Base-by-base conservation (phyloP, 805 yeast species). In the Kodamaea lidongshanica region DNA sequence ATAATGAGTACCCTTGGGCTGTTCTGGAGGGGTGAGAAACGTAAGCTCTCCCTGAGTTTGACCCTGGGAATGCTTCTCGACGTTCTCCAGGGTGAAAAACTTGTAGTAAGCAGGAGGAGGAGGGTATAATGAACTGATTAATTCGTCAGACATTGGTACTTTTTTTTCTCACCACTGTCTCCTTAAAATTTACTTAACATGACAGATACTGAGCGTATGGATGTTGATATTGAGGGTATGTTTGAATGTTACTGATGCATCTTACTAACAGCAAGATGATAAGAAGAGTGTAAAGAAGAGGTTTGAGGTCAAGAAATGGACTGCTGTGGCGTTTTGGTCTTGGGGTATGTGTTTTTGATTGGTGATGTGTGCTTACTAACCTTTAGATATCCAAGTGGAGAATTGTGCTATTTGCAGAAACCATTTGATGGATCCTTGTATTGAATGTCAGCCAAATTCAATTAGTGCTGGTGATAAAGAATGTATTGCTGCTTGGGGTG, bases 301-400 rank as follows among this genome's bases (percentile, higher is more conserved):
- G 46, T 88, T 92, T 47, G 96, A 89, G 54, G 88, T 92, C 23
- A 84, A 86, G 53, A 92, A 88, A 65, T 89, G 98, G 97, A 87
- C 95, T 9, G 97, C 97, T 0, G 98, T 92, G 28, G 97, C 97
- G n/a, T 86, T 92, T 54, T 92, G 99, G 99, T 86, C 96, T 1
- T 92, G 98, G 98, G 95, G 72, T 61, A 65, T 50, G 63, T 65
- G 35, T 25, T 12, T 13, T 12, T n/a, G 9, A n/a, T 13, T n/a
- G 12, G 8, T 13, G 21, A 19, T 5, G 16, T 12, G n/a, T 5
- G 22, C 21, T 3, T 44, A 44, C 51, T 51, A 44, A 44, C 45
- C 12, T 33, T 19, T 37, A 64, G 74, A 86, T 59, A 82, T 86
- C 38, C 89, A 78, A 19, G 89, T 86, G 33, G 98, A 94, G 42